Conservation (phyloP, 2,329 filamentous ascomycete genomes). For the Diaporthe australafricana region DNA sequence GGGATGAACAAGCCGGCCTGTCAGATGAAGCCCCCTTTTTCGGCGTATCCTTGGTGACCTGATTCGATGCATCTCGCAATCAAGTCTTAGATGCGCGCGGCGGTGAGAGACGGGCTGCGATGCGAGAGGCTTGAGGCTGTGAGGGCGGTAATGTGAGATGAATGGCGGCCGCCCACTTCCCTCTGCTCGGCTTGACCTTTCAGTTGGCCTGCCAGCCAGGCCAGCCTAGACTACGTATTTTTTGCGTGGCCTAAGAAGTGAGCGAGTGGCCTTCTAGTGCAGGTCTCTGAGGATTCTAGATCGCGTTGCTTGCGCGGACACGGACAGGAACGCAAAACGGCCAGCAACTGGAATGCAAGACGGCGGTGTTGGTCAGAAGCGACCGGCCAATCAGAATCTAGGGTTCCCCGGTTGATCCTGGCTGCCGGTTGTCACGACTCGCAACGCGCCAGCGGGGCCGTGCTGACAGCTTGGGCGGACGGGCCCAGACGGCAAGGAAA, state of each 20-base stretch:
- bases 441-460: background rate
- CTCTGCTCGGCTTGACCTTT: too few relatives aligned
- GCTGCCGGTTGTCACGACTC: background rate
- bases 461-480: background rate
- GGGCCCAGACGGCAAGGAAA: background rate
- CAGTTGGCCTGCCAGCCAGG: background rate
- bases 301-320: background rate
- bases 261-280: background rate
- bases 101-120: conserved; percentile 8
- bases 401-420: too few relatives aligned
- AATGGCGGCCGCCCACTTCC: background rate
- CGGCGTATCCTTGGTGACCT: conserved; percentile 9
- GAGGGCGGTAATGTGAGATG: background rate
- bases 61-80: conserved; percentile 20
- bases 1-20: conserved; percentile 13
- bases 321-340: conserved; percentile 15
- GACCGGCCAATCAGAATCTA: background rate
- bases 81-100: conserved; percentile 2
- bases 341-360: conserved; percentile 1
- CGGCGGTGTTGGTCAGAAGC: background rate
- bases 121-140: background rate
- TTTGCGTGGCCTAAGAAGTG: too few relatives aligned
- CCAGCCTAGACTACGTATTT: too few relatives aligned
- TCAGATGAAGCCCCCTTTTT: conserved; percentile 15
- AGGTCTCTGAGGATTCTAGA: conserved; percentile 10